A percentile compares a stretch with the other conserved stretches of the same genome.
Conservation (phyloP, 805 yeast genomes). For the Candida saitoana region DNA sequence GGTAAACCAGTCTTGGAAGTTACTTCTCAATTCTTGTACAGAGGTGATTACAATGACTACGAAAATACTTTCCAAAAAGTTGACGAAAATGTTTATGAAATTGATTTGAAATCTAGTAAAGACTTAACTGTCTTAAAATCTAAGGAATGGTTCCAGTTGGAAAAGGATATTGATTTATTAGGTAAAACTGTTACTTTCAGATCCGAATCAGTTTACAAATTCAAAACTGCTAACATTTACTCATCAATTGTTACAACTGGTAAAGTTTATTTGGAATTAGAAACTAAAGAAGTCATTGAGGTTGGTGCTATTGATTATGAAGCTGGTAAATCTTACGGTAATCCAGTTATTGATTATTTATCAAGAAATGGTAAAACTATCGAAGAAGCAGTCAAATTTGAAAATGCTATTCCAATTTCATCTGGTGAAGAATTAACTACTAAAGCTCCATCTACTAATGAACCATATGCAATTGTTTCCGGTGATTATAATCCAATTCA, state of each 20-base stretch:
- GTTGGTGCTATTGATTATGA: constrained; percentile 81
- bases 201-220: constrained; percentile 77
- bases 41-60: constrained; percentile 86
- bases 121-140: constrained; percentile 91
- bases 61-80: constrained; percentile 89
- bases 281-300: constrained; percentile 83
- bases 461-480: constrained; percentile 93
- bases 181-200: constrained; percentile 84
- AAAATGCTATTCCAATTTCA: constrained; percentile 82
- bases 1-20: constrained; percentile 87
- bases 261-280: constrained; percentile 79
- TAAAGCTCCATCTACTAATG: constrained; percentile 93
- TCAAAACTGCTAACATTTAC: constrained; percentile 70
- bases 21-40: constrained; percentile 90
- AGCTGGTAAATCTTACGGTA: constrained; percentile 92
- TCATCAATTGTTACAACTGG: constrained; percentile 82
- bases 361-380: constrained; percentile 87
- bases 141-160: constrained; percentile 96
- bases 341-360: constrained; percentile 94
- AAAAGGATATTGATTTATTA: constrained; percentile 63
- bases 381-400: constrained; percentile 90
- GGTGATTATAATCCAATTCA: constrained; percentile 99
- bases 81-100: constrained; percentile 81
- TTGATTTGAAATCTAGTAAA: constrained; percentile 67
- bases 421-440: constrained; percentile 57